phyloP scores from a whole-genome alignment of 345 rosid species.

The Abelmoschus esculentus region DNA sequence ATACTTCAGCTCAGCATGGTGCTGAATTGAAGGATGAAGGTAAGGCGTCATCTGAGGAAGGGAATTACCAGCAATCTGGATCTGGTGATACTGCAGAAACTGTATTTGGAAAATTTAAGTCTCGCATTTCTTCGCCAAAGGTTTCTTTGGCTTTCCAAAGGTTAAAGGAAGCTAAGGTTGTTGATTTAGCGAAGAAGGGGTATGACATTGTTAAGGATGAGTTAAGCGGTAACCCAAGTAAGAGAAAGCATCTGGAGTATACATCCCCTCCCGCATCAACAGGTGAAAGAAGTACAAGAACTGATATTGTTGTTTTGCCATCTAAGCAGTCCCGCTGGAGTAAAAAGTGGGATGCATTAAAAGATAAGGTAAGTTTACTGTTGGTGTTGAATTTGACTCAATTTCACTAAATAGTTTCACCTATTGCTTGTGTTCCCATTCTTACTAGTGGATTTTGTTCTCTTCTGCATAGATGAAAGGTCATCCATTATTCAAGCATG shows the following conservation, averaged over 20 bases:
- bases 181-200: constrained; percentile 78
- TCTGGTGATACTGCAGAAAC: constrained; percentile 40
- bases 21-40: constrained; percentile 26
- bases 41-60: constrained; percentile 40
- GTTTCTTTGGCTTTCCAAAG: constrained; percentile 50
- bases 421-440: not conserved
- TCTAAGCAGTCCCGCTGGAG: constrained; percentile 62
- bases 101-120: constrained; percentile 59
- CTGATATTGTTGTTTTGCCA: constrained; percentile 57
- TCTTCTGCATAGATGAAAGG: constrained; percentile 51
- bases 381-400: not conserved
- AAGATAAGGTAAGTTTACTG: constrained; percentile 44
- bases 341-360: constrained; percentile 64
- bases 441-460: too few relatives aligned
- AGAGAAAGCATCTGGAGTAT: constrained; percentile 74
- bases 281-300: constrained; percentile 74
- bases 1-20: constrained; percentile 35
- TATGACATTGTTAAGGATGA: constrained; percentile 86
- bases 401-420: not conserved
- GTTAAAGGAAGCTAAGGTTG: constrained; percentile 60
- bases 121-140: constrained; percentile 55
- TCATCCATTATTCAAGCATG: constrained; percentile 58
- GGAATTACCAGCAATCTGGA: constrained; percentile 37
- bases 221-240: constrained; percentile 49
- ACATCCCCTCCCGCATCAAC: constrained; percentile 55